Conservation (phyloP, 2,329 filamentous ascomycete species). For the Curvularia verruculosa region DNA sequence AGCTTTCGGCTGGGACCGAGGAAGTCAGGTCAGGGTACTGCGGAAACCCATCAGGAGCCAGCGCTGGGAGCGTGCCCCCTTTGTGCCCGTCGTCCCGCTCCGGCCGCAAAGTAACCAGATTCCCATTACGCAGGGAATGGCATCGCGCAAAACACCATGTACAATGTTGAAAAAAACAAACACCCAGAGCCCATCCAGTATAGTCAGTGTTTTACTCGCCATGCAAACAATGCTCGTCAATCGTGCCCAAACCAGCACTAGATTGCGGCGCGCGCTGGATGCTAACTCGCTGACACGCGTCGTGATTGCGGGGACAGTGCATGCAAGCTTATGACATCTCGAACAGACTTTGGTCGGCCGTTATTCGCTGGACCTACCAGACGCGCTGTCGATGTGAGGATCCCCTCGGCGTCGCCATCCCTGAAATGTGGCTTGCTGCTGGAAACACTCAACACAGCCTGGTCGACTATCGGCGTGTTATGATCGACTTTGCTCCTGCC, state of each 20-base stretch:
- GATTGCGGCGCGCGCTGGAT: conserved; percentile 14
- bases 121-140: conserved; percentile 15
- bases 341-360: conserved; percentile 41
- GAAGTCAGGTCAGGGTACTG: conserved; percentile 27
- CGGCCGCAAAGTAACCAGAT: conserved; percentile 38
- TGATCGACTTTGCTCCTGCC: conserved; percentile 12
- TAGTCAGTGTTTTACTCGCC: neutral
- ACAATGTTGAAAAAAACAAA: neutral
- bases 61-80: conserved; percentile 40
- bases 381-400: conserved; percentile 33
- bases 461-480: conserved; percentile 19
- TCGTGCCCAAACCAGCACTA: conserved; percentile 9
- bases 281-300: conserved; percentile 39
- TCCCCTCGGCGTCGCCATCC: conserved; percentile 34
- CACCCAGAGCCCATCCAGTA: neutral
- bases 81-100: conserved; percentile 40
- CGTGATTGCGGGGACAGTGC: conserved; percentile 37
- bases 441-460: conserved; percentile 35
- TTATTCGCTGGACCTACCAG: conserved; percentile 32
- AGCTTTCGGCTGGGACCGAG: conserved; percentile 35
- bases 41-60: conserved; percentile 36
- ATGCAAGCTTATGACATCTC: conserved; percentile 27
- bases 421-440: conserved; percentile 42
- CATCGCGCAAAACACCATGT: neutral
- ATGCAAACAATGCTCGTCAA: conserved; percentile 7